Base-by-base conservation (phyloP, 2,329 filamentous ascomycete species). In the Aureobasidium sp. region DNA sequence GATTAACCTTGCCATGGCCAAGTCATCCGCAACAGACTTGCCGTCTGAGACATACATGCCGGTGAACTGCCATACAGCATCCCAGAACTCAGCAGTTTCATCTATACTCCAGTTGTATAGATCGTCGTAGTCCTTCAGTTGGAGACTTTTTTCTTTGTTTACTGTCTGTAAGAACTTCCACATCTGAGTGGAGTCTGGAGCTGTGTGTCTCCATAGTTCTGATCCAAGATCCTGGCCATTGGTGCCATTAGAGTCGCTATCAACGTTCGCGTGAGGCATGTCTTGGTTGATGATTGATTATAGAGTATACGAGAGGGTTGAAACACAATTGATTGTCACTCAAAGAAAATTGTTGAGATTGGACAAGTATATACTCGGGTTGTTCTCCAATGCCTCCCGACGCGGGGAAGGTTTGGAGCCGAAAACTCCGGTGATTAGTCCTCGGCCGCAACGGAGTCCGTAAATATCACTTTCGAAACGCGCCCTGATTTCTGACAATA, bases 91-190 rank as follows among this genome's bases (percentile, higher is more conserved):
- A 27, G 85, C 81, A 8, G 91, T 81, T 67, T 93, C 80, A 8
- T 87, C 82, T 65, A 94, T 82, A 66, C 91, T 96, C 93, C 93
- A 97, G 71, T 82, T 77, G 76, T 93, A 89, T 9, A 97, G 81
- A n/a, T 84, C 84, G 25, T 85, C 76, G 70, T 96, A 96, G 64
- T 80, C 84, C 21, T 79, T 72, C 50, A 94, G 78, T 29, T 78
- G 72, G 61, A 91, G 73, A 11, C 77, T 75, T 69, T 92, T 83
- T 68, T 87, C 88, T 64, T 82, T 71, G 73, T 88, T 90, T 66
- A 95, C 79, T 58, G 79, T 78, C 67, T 85, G 78, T 66, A 80
- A 72, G 65, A 81, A 81, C 27, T 73, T 71, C 70, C 73, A 77
- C 68, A 80, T 77, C 5, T 70, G 70, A 8, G 78, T 79, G 48